phyloP scores from a whole-genome alignment of 345 rosid genomes.

The Reutealis trisperma region DNA sequence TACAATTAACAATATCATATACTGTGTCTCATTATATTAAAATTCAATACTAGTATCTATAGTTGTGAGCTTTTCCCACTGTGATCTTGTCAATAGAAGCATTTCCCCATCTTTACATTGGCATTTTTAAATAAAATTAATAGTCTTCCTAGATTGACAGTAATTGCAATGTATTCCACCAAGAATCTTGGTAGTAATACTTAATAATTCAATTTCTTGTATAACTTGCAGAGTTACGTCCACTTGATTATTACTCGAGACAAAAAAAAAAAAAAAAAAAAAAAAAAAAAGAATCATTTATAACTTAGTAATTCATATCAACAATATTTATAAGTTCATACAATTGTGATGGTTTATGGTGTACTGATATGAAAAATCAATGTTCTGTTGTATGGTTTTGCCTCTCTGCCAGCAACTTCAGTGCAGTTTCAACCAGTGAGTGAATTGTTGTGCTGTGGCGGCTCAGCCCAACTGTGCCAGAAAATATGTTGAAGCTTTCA shows the following conservation, averaged over 20 bases:
- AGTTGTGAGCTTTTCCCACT: not conserved
- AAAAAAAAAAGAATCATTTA: not conserved
- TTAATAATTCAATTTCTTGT: not conserved
- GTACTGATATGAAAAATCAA: not conserved
- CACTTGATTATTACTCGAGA: not conserved
- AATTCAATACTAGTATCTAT: too few relatives aligned
- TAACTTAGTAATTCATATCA: not conserved
- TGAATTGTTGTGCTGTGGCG: constrained; percentile 65
- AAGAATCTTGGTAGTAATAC: not conserved
- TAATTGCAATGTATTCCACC: not conserved
- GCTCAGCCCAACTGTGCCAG: constrained; percentile 68
- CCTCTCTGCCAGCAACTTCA: constrained; percentile 8
- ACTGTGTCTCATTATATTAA: too few relatives aligned
- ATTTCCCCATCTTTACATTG: not conserved
- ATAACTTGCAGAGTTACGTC: not conserved
- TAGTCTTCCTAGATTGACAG: not conserved
- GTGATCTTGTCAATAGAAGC: not conserved
- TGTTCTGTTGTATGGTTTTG: not conserved
- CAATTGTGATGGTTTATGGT: not conserved
- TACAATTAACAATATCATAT: too few relatives aligned
- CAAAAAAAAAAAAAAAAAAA: not conserved
- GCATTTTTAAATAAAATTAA: too few relatives aligned
- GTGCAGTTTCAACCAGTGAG: constrained; percentile 50
- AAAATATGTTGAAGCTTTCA: constrained; percentile 80
- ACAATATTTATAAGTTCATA: not conserved